phyloP scores from a whole-genome alignment of 768 basidiomycete genomes.

The Leccinum broughii region DNA sequence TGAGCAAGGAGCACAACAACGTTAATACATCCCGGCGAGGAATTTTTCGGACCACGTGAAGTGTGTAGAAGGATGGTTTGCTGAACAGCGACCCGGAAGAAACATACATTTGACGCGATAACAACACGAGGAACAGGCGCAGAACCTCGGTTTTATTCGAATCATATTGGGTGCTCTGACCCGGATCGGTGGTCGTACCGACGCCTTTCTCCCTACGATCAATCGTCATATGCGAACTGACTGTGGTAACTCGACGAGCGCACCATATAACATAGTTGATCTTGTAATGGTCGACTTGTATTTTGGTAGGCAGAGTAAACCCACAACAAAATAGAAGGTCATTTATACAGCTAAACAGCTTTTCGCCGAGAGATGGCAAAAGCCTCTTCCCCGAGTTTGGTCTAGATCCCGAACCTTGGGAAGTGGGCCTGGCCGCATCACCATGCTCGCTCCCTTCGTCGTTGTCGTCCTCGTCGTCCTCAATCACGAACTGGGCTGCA shows the following conservation, averaged over 20 bases:
- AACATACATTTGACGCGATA: constrained; percentile 89
- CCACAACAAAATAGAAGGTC: constrained; percentile 94
- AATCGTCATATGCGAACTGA: constrained; percentile 7
- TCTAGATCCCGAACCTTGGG: constrained; percentile 19
- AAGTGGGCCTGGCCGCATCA: constrained; percentile 29
- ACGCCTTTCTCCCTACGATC: constrained; percentile 86
- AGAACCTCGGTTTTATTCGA: constrained; percentile 87
- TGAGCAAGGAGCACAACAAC: constrained; percentile 88
- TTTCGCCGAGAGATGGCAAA: constrained; percentile 78
- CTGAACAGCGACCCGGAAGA: constrained; percentile 68
- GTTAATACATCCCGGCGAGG: constrained; percentile 86
- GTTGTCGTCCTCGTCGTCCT: constrained; percentile 60
- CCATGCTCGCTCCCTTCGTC: constrained; percentile 44
- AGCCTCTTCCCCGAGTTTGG: constrained; percentile 45
- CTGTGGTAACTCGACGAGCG: constrained; percentile 27
- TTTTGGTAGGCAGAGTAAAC: constrained; percentile 80
- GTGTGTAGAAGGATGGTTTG: constrained; percentile 73
- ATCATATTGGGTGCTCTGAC: constrained; percentile 63
- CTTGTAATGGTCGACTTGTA: constrained; percentile 78
- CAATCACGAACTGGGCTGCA: constrained; percentile 81
- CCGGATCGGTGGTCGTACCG: constrained; percentile 79
- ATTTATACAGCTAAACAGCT: constrained; percentile 73
- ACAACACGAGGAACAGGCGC: constrained; percentile 80
- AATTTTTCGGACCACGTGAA: constrained; percentile 74
- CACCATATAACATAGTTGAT: constrained; percentile 90